Percentiles rank a stretch among this genome's conserved stretches.
phyloP scores from a whole-genome alignment of 2,329 filamentous ascomycete species.

The Diaporthe humulicola region DNA sequence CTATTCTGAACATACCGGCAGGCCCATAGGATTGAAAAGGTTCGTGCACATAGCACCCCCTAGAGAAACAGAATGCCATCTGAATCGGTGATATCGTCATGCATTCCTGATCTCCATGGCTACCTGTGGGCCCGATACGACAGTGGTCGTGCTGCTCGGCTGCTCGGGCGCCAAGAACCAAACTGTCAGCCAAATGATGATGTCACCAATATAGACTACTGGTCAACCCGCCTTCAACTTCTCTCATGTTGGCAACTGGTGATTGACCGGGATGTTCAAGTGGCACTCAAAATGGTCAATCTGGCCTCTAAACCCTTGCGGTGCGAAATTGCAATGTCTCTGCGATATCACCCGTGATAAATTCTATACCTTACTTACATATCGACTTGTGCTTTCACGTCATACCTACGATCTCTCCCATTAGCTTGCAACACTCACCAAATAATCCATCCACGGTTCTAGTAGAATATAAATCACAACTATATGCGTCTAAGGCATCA shows the following conservation, averaged over 20 bases:
- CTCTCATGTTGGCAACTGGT: neutral
- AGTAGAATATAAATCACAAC: too few species aligned
- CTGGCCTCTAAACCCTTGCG: too few species aligned
- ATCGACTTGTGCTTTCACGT: too few species aligned
- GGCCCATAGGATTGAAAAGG: neutral
- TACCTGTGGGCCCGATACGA: neutral
- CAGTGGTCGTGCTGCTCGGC: neutral
- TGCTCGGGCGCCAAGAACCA: neutral
- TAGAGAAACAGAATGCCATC: neutral
- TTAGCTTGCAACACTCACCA: too few species aligned
- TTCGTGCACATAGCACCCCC: neutral
- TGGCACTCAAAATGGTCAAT: too few species aligned
- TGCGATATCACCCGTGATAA: too few species aligned
- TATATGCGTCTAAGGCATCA: too few species aligned
- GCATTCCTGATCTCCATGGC: neutral
- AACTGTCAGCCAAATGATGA: neutral
- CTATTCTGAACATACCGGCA: neutral
- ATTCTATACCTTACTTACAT: too few species aligned
- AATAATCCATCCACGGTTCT: too few species aligned
- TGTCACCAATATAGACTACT: neutral
- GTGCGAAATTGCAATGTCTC: too few species aligned
- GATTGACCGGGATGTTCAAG: too few species aligned
- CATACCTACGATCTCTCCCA: too few species aligned
- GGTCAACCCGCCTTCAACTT: neutral
- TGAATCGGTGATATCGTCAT: slow-evolving; percentile 8